Base-by-base conservation (phyloP, 441 rosid genomes). In the Pelargonium cotyledonis region DNA sequence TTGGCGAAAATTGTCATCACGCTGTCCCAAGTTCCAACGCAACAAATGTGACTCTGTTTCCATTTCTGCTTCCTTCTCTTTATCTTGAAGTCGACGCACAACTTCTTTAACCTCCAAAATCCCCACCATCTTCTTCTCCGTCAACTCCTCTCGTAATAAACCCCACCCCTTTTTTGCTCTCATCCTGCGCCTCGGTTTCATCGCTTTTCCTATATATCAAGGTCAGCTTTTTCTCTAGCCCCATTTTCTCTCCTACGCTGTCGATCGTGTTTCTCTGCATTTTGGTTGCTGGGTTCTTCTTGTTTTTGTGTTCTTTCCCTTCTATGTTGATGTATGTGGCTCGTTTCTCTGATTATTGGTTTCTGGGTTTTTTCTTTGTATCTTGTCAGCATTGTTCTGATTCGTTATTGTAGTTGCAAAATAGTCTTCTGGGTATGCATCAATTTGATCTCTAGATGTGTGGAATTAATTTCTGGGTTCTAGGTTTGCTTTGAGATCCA, bases 111-210 rank as follows among this genome's bases (percentile, higher is more conserved):
- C 12, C 43, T 14, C 6, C 66, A 11, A 14, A 15, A 5, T 49
- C 23, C 68, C 8, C 31, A 29, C 68, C 73, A 51, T 73, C 81
- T 65, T 70, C 85, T 71, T 71, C 76, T 76, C 79, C 82, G 82
- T 71, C 80, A 65, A 72, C 80, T 73, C 70, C 71, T 68, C 71
- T 74, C 15, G 70, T 65, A 35, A 67, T 70, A 71, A 70, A 72
- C 72, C 61, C 61, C 60, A 12, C 5, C 5, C 21, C 21, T 8
- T 15, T 6, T 43, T 47, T 47, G n/a, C 64, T 14, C 44, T 53
- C 35, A 60, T 68, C 11, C 41, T 44, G 38, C 64, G 51, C 71
- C 77, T 79, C 73, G 80, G 57, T 77, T 75, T 77, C 77, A 8
- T 73, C 81, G 83, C 77, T 15, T 6, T 9, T 49, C 68, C 73